Conservation (phyloP, 371 early-diverging fungal genomes). For the Rhizopus delemar region DNA sequence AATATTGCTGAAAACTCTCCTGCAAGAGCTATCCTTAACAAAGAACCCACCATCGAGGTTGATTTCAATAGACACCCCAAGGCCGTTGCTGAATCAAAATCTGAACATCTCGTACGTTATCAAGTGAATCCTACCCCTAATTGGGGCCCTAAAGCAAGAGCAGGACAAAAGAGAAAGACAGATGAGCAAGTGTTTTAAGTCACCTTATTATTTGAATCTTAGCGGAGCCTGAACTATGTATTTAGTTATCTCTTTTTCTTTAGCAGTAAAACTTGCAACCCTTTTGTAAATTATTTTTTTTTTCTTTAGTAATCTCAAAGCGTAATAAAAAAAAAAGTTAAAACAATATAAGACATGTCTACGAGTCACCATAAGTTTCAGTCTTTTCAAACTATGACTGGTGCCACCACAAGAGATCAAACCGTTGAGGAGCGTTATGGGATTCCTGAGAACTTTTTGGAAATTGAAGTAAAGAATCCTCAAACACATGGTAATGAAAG, state of each 20-base stretch:
- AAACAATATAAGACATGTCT: constrained; percentile 12
- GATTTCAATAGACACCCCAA: constrained; percentile 73
- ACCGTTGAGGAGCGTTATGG: constrained; percentile 91
- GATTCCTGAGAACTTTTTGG: constrained; percentile 95
- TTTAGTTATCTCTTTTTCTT: background rate
- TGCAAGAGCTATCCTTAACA: constrained; percentile 65
- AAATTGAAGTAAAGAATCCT: constrained; percentile 93
- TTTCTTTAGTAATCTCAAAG: too few species aligned
- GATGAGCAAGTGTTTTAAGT: constrained; percentile 27
- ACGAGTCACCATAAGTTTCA: constrained; percentile 40
- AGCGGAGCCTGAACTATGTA: background rate
- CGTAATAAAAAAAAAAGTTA: background rate
- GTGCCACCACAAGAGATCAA: constrained; percentile 70
- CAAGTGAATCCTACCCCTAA: constrained; percentile 91
- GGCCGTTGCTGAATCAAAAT: constrained; percentile 74
- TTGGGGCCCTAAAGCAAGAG: constrained; percentile 95
- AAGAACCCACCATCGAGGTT: constrained; percentile 61
- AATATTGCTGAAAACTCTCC: constrained; percentile 73
- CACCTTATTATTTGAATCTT: background rate
- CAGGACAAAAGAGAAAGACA: constrained; percentile 58
- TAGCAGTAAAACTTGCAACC: background rate
- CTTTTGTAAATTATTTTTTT: constrained; percentile 7
- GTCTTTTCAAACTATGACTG: constrained; percentile 58
- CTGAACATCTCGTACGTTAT: constrained; percentile 84
- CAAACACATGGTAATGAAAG: constrained; percentile 73